Base-by-base conservation (phyloP, 2,329 filamentous ascomycete species). In the Cryphonectria parasitica region DNA sequence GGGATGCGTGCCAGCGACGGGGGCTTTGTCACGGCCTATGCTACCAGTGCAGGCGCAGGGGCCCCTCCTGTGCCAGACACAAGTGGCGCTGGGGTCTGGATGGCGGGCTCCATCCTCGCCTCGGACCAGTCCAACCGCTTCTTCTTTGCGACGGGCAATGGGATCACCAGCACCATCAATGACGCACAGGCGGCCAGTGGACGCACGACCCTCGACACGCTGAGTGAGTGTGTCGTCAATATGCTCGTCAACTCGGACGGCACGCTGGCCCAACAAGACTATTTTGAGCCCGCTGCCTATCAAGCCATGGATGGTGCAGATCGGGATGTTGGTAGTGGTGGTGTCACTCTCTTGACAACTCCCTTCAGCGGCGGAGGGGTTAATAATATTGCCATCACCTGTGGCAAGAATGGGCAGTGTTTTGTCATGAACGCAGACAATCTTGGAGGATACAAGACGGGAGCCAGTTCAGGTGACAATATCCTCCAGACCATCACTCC, bases 231-330 rank as follows among this genome's bases (percentile, higher is more conserved):
- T 0, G 82, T 83, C 0, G 80, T 82, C 10, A 83, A 83, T 72
- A 82, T 85, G 77, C 41, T 80, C 81, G 36, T 69, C 74, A 0
- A 78, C 81, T 1, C 84, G 13, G 86, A 88, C 66, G 60, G 60
- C 31, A 62, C 60, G 34, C 31, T 62, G 34, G n/a, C 19, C 7
- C 60, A 62, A 22, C 60, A 62, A n/a, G 60, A 62, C 60, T 88
- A 87, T 74, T 88, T 88, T 70, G 85, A 87, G 80, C 86, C 86
- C 0, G 85, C 82, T 73, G 85, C 87, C 63, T 87, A 88, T 68
- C 79, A 80, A 69, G 79, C 82, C 0, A 78, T 87, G 64, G 84
- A 87, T 66, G 84, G 83, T 10, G 85, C 81, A 0, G 85, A 87
- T 68, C 82, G 83, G 65, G 86, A 88, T 74, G 75, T 88, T 8